Evolutionary conservation across 805 yeast species (phyloP), one percentile per base, ranked within the genome.

Genomic region (Blastobotrys parvus): DNA sequence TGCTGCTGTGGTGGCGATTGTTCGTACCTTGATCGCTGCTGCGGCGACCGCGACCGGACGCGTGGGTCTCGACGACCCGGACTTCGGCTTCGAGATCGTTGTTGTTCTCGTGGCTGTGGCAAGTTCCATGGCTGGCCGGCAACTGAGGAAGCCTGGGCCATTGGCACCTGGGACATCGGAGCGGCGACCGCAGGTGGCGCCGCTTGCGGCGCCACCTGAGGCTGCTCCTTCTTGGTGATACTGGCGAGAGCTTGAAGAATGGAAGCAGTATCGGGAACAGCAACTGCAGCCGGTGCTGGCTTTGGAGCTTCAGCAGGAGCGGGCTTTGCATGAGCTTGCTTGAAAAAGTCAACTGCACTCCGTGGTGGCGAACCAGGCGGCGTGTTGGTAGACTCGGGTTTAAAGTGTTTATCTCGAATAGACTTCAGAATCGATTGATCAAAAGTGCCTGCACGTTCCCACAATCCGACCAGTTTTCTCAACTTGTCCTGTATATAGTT

Each of bases 381-480:
- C 3, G 94, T 81, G 7, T 78, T 72, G 13, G 87, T 67, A 39
- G 53, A 56, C 15, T 56, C 59, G 15, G 55, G 54, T 20, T 50
- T 50, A 55, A 81, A 82, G 60, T 75, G 75, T 56, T 74, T 79
- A 10, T 69, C 62, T 58, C 80, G 75, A 45, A 86, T 72, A 16
- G 71, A 59, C 36, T 70, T 62, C 43, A 92, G 67, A 25, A 71
- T 65, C 33, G 70, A 69, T 35, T 75, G 73, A 43, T 70, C 69
- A 64, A 92, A 90, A 13, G 95, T 82, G 35, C 77, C 78, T 30
- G 88, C 82, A 50, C 85, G 78, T 52, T 78, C 85, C 98, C 98
- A 92, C 55, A 92, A 89, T 50, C 86, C 95, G 51, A 92, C 74
- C 53, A 92, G 71, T 64, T 88, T 90, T 55, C 79, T 69, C 53